A percentile compares a stretch with the other conserved stretches of the same genome.
Evolutionary conservation across 2,329 filamentous ascomycete species (phyloP).

Genomic region (Fusarium chaquense): DNA sequence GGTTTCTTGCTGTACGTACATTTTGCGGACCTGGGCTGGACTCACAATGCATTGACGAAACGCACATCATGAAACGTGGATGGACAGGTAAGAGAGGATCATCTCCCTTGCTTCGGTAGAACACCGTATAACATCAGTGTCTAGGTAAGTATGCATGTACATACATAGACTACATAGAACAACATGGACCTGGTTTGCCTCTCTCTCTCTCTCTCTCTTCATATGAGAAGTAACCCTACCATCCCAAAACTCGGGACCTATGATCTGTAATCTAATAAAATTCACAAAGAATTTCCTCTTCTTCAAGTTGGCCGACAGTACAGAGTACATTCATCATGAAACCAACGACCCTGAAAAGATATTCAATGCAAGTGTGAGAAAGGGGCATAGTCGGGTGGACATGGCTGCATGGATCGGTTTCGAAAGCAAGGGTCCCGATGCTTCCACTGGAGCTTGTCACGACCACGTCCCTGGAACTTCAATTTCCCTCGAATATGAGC

Average conservation of each 20-base stretch:
- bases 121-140: not conserved
- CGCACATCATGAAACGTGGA: constrained; percentile 42
- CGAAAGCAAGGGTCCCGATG: constrained; percentile 33
- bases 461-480: constrained; percentile 41
- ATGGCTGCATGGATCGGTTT: constrained; percentile 36
- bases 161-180: too few relatives aligned
- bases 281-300: constrained; percentile 18
- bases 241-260: not conserved
- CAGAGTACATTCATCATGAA: constrained; percentile 39
- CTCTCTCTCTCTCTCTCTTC: not conserved
- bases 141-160: not conserved
- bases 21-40: constrained; percentile 2
- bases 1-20: constrained; percentile 1
- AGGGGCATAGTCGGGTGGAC: constrained; percentile 34
- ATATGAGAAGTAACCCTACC: constrained; percentile 1
- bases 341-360: constrained; percentile 35
- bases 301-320: constrained; percentile 8
- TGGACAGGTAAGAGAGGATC: constrained; percentile 28
- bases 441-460: constrained; percentile 40
- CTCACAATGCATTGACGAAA: constrained; percentile 43
- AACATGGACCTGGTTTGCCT: not conserved
- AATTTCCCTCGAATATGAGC: constrained; percentile 32
- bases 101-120: constrained; percentile 15
- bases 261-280: not conserved
- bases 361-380: constrained; percentile 38